Base-by-base conservation (phyloP, 495 filamentous ascomycete genomes). In the Lasiosphaeriaceae sp. region DNA sequence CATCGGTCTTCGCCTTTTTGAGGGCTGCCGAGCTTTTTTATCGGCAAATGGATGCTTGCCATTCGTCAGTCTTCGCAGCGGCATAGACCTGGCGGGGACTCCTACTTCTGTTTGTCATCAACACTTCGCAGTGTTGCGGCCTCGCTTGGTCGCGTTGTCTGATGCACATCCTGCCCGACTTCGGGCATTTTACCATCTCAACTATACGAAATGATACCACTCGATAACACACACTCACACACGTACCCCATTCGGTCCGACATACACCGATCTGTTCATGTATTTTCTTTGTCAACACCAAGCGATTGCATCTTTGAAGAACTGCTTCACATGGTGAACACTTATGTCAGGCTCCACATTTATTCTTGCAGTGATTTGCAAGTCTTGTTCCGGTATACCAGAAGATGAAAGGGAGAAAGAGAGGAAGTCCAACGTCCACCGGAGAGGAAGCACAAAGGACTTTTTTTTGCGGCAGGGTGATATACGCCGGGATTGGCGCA, bases 261-360 rank as follows among this genome's bases (percentile, higher is more conserved):
- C 56, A 61, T 56, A 50, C 64, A 58, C 58, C 55, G 45, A 56
- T 23, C 29, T 31, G 24, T 3, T 31, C 41, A 37, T 20, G 19
- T 39, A 47, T 63, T 62, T 63, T 54, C 52, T 61, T 56, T 63
- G 54, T 66, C 45, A 35, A 31, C 12, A 21, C 58, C 14, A 43
- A 43, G n/a, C n/a, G 39, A 43, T 45, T 43, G 19, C 24, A 22
- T 48, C 41, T 41, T 26, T 24, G 41, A 53, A 53, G 14, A 41
- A 17, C 47, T 51, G 43, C 21, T 31, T 23, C n/a, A 52, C 55
- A 50, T 14, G 47, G 52, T 44, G 56, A 50, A 59, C 26, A 50
- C 50, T 34, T 37, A 51, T 49, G 54, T 31, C 26, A 24, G 56
- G 46, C 46, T 46, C 34, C 39, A 44, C 47, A 19, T 20, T 47